phyloP scores from a whole-genome alignment of 108 stramenopile genomes.

The Cyclotella baltica region DNA sequence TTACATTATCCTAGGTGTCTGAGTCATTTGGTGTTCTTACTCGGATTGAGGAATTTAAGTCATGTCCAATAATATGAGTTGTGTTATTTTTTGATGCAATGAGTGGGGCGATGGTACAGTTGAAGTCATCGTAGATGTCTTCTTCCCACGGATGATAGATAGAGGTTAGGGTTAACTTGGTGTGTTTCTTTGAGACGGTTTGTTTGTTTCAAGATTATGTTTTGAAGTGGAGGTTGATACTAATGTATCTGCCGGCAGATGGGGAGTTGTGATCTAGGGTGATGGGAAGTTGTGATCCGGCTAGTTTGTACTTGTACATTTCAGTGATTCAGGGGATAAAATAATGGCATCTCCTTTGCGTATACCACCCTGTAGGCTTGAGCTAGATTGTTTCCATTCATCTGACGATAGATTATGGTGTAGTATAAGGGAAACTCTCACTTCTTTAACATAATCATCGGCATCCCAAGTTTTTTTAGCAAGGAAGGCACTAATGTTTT shows the following conservation, averaged over 20 bases:
- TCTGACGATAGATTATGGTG: background rate
- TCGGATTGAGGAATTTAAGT: background rate
- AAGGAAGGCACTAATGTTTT: background rate
- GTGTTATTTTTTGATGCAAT: background rate
- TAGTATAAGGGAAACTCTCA: background rate
- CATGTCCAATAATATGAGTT: background rate
- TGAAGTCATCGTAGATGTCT: background rate
- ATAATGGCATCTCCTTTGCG: constrained; percentile 1
- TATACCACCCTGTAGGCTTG: background rate
- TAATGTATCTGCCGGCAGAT: background rate
- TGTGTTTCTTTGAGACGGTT: too few relatives aligned
- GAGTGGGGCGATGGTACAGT: background rate
- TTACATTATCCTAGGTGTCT: too few relatives aligned
- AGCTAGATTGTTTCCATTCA: background rate
- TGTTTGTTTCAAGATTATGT: background rate
- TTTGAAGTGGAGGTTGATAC: background rate
- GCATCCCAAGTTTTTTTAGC: background rate
- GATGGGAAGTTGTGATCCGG: background rate
- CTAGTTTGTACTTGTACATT: background rate
- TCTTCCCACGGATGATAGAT: background rate
- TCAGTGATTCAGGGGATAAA: background rate
- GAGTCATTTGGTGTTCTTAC: background rate
- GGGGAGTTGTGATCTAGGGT: background rate
- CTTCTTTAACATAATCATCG: background rate
- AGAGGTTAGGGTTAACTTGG: background rate